Percentiles rank a stretch among this genome's conserved stretches.
Conservation (phyloP, 1,284 basidiomycete species). For the Earliella scabrosa region DNA sequence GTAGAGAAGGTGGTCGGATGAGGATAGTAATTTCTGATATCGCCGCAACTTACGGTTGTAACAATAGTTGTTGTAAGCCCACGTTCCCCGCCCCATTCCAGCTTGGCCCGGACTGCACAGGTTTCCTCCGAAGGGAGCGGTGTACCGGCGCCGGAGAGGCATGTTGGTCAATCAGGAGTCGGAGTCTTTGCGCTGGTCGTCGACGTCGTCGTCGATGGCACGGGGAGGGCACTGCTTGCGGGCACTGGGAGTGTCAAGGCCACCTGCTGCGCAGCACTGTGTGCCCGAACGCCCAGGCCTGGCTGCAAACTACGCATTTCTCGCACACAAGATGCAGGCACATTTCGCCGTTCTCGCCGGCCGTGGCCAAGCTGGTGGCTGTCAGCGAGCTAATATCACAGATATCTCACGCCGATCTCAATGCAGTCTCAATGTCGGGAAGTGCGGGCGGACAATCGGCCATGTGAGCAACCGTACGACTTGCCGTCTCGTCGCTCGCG, state of each 20-base stretch:
- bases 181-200: slow-evolving; percentile 3
- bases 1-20: slow-evolving; percentile 14
- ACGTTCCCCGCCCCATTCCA: slow-evolving; percentile 12
- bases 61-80: slow-evolving; percentile 18
- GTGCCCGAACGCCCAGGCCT: neutral
- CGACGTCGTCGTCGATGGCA: slow-evolving; percentile 4
- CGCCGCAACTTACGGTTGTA: slow-evolving; percentile 16
- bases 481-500: too few species aligned
- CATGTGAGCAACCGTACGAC: neutral
- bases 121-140: slow-evolving; percentile 16
- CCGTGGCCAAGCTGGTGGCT: neutral
- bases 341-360: neutral
- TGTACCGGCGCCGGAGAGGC: slow-evolving; percentile 24
- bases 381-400: neutral
- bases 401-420: neutral
- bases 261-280: slow-evolving; percentile 11
- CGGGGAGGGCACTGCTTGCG: neutral
- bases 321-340: neutral
- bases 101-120: slow-evolving; percentile 15
- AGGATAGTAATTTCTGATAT: slow-evolving; percentile 8
- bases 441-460: neutral
- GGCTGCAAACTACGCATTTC: neutral
- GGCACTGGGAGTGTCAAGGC: too few species aligned
- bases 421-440: too few species aligned
- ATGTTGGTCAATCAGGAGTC: slow-evolving; percentile 9